A percentile compares a stretch with the other conserved stretches of the same genome.
Evolutionary conservation across 176 grass and related monocot genomes (phyloP).

Genomic region (barley (Hordeum vulgare)): MorexV3_pseudomolecules_assembly NC_058522.1:287268229-287268728

Average conservation of each 20-base stretch:
- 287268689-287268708: constrained; percentile 62
- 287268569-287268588: neutral
- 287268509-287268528: constrained; percentile 83
- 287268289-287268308: neutral
- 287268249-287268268: neutral
- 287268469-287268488: neutral
- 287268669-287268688: constrained; percentile 44
- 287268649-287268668: constrained; percentile 61
- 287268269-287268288: neutral
- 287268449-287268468: neutral
- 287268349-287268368: constrained; percentile 68
- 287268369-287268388: constrained; percentile 78
- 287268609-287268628: constrained; percentile 61
- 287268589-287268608: neutral
- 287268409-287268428: neutral
- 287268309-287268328: neutral
- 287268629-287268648: constrained; percentile 55
- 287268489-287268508: constrained; percentile 54
- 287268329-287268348: constrained; percentile 78
- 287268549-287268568: neutral
- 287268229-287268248: neutral
- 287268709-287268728: neutral
- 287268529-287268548: constrained; percentile 37
- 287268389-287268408: constrained; percentile 53
- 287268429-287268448: neutral